phyloP scores from a whole-genome alignment of 129 eudicot species.

The Arctium minus region DNA sequence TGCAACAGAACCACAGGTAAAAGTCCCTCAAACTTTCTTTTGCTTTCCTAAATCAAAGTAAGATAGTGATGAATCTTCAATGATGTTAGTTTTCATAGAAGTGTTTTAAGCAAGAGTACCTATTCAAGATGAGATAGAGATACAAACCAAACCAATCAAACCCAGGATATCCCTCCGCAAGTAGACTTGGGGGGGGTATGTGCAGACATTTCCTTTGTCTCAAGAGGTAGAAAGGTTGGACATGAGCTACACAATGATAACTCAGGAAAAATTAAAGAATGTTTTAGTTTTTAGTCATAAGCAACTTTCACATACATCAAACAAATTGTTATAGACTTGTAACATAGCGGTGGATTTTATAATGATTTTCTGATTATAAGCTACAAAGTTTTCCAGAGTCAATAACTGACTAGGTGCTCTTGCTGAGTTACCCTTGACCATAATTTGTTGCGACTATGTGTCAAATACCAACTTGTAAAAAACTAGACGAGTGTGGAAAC shows the following conservation, averaged over 20 bases:
- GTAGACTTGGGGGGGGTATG: too few species aligned
- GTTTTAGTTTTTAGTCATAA: neutral
- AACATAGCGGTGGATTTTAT: neutral
- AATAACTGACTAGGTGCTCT: neutral
- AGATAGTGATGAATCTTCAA: neutral
- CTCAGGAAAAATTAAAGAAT: neutral
- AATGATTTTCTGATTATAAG: neutral
- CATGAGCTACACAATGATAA: neutral
- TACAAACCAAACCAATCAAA: too few species aligned
- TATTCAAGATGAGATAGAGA: too few species aligned
- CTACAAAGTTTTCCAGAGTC: neutral
- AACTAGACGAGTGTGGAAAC: neutral
- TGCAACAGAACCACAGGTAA: slow-evolving; percentile 71
- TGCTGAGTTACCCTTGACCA: neutral
- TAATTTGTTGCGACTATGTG: neutral
- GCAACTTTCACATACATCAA: neutral
- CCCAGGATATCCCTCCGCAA: too few species aligned
- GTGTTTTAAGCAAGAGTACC: neutral
- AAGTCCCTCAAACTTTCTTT: slow-evolving; percentile 1
- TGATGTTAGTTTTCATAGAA: neutral
- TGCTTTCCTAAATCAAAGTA: neutral
- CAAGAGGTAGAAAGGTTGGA: neutral
- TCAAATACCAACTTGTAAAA: neutral
- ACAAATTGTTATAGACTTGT: neutral
- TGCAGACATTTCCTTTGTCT: too few species aligned